These are phyloP conservation scores for Oxyria digyna DNA, from an alignment of 148 eudicot genomes.

Conservation along the genomic window DNA sequence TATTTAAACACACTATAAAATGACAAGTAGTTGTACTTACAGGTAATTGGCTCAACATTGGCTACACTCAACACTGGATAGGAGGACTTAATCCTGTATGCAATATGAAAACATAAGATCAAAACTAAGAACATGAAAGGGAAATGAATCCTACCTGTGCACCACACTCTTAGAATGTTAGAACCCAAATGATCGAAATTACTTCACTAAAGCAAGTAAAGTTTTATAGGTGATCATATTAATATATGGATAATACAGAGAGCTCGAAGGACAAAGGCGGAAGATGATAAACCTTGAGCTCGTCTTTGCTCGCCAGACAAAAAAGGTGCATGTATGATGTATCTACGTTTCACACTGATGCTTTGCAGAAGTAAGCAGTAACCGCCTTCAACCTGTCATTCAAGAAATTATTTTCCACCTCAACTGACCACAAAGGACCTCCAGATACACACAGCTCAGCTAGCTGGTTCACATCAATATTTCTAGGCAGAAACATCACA, in stretches of 20 bases:
- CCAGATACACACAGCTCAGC: constrained; percentile 64
- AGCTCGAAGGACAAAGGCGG: no score
- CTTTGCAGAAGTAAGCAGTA: constrained; percentile 66
- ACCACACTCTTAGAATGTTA: background rate
- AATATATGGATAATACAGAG: no score
- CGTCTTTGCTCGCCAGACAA: background rate
- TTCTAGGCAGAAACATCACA: constrained; percentile 92
- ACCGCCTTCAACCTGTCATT: constrained; percentile 78
- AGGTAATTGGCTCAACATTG: background rate
- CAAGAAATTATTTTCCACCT: constrained; percentile 85
- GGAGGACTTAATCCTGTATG: no score
- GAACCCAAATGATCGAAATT: background rate
- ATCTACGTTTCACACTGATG: constrained; percentile 10
- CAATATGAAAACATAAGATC: no score
- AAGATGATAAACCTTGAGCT: no score
- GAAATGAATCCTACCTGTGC: background rate
- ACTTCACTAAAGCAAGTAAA: background rate
- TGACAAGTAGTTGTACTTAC: background rate
- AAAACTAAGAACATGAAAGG: background rate
- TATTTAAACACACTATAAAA: background rate
- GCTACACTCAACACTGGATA: no score
- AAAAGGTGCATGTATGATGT: background rate
- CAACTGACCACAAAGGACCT: constrained; percentile 77
- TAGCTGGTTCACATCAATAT: constrained; percentile 58
- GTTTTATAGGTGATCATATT: no score